Evolutionary conservation across 345 rosid species (phyloP), one percentile per base, ranked within the genome.

Genomic region (Bretschneidera sinensis): DNA sequence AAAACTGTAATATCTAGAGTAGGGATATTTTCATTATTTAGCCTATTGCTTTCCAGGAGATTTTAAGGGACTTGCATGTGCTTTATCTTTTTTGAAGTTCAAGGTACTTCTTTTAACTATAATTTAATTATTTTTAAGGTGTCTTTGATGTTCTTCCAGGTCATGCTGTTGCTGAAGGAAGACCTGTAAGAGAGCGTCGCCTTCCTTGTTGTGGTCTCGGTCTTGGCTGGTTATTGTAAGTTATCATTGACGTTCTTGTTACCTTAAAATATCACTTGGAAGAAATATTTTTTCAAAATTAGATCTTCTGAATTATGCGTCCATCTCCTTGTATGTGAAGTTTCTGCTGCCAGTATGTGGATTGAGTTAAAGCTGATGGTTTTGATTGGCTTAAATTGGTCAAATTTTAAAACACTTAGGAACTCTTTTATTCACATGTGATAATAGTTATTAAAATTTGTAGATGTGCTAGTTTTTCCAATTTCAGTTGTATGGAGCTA

Each of bases 161-260:
- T 25, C 73, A 85, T 74, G 94, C 87, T 56, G 78, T 87, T 59
- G 94, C 86, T 73, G 96, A 87, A 78, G 97, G 97, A 75, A 83
- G 84, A 72, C 87, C 96, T 52, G 90, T 80, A 13, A 79, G 80
- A 71, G 79, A 79, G 43, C 83, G 68, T 21, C 91, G 87, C 22
- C 89, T 87, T 59, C 97, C 91, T 59, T 89, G 96, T 75, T 92
- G 96, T 61, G 98, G 98, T 51, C 66, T 80, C 54, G 97, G 98
- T 66, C 9, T 80, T 51, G 98, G 96, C 55, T 92, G 98, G 97
- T 82, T 71, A 76, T 66, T 89, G 98, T 89, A 80, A 82, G 98
- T 76, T 48, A 18, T 58, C 23, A 10, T 53, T 21, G 5, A 21
- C 34, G 54, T 28, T 53, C 21, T 14, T 55, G 43, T 48, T 28